phyloP scores from a whole-genome alignment of 2,329 filamentous ascomycete genomes.

The Penicillium sp. region DNA sequence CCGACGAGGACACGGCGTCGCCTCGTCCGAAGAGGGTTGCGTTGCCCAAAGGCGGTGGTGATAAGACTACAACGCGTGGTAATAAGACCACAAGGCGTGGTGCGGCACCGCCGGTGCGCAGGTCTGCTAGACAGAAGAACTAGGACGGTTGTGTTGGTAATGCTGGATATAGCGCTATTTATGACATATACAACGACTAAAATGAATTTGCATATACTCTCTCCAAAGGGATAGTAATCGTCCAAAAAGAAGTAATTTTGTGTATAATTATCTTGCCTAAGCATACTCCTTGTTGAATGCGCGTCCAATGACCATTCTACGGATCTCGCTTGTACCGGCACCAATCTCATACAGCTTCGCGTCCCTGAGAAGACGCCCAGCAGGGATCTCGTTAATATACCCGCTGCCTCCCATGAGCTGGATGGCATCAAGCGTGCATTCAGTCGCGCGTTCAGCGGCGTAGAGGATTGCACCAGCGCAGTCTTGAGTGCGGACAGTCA shows the following conservation, averaged over 20 bases:
- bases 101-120: slow-evolving; percentile 23
- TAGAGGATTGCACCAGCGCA: slow-evolving; percentile 93
- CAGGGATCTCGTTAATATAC: slow-evolving; percentile 92
- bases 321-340: slow-evolving; percentile 89
- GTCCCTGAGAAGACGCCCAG: slow-evolving; percentile 76
- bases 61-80: not conserved
- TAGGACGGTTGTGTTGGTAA: slow-evolving; percentile 15
- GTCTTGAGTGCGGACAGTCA: slow-evolving; percentile 74
- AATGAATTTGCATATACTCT: slow-evolving; percentile 14
- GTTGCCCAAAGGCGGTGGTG: slow-evolving; percentile 20
- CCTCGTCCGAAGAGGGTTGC: slow-evolving; percentile 27
- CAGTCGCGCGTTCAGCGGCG: slow-evolving; percentile 80
- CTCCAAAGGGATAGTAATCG: not conserved
- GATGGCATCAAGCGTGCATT: slow-evolving; percentile 81
- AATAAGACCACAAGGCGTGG: not conserved
- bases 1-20: not conserved
- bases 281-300: slow-evolving; percentile 85
- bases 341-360: slow-evolving; percentile 92
- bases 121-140: slow-evolving; percentile 31
- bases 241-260: not conserved
- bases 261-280: slow-evolving; percentile 10
- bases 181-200: slow-evolving; percentile 15
- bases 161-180: not conserved
- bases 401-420: slow-evolving; percentile 94
- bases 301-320: slow-evolving; percentile 89